phyloP scores from a whole-genome alignment of 2,329 filamentous ascomycete genomes.

The Teratosphaeria viscida region DNA sequence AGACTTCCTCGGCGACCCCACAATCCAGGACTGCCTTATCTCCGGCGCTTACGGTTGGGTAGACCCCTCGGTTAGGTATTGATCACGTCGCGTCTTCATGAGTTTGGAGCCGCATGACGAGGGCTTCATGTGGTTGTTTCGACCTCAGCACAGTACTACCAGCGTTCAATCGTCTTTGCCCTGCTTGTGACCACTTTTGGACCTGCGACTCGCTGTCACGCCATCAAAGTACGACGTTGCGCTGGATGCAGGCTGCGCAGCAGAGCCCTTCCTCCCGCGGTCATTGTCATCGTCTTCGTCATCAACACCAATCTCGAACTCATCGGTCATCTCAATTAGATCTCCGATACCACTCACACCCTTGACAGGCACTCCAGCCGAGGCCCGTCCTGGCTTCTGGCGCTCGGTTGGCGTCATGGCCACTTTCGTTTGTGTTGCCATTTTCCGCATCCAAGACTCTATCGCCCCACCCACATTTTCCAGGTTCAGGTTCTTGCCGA shows the following conservation, averaged over 20 bases:
- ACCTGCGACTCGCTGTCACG: slow-evolving; percentile 9
- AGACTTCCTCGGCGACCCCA: neutral
- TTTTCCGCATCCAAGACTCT: slow-evolving; percentile 80
- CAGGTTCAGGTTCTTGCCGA: slow-evolving; percentile 37
- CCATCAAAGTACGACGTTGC: slow-evolving; percentile 21
- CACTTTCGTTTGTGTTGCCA: slow-evolving; percentile 52
- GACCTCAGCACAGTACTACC: neutral
- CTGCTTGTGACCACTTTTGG: slow-evolving; percentile 11
- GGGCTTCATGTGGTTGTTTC: neutral
- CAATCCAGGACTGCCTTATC: neutral
- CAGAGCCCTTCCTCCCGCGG: slow-evolving; percentile 19
- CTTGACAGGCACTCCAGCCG: slow-evolving; percentile 19
- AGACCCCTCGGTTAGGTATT: neutral
- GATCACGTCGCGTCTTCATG: neutral
- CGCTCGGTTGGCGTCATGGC: slow-evolving; percentile 10
- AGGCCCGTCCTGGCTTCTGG: slow-evolving; percentile 16
- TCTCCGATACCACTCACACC: slow-evolving; percentile 43
- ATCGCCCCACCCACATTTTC: slow-evolving; percentile 80
- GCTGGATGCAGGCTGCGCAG: slow-evolving; percentile 7
- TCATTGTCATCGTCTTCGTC: slow-evolving; percentile 22
- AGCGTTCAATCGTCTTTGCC: slow-evolving; percentile 23
- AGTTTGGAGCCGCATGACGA: neutral
- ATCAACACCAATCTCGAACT: slow-evolving; percentile 33
- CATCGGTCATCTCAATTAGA: slow-evolving; percentile 61
- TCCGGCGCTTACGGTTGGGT: neutral